These are phyloP conservation scores for Abortiporus biennis DNA, from an alignment of 1,284 basidiomycete species.

Conservation along the genomic window DNA sequence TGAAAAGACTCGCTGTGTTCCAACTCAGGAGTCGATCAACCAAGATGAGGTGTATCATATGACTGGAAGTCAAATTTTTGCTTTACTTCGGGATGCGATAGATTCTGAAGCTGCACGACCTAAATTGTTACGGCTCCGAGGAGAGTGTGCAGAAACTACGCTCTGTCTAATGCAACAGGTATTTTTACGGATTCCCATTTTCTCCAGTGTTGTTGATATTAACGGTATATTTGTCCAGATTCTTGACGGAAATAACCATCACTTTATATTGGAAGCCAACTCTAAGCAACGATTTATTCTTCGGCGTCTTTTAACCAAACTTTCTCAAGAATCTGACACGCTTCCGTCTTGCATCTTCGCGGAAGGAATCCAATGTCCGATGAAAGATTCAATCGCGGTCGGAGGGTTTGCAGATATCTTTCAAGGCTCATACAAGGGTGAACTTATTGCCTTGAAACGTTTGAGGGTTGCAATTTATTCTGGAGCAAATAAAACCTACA, in stretches of 20 bases:
- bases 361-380: neutral
- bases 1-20: too few relatives aligned
- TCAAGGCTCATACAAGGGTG: neutral
- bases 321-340: neutral
- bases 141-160: neutral
- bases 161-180: neutral
- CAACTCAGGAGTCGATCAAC: too few relatives aligned
- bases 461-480: constrained; percentile 4
- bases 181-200: neutral
- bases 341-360: neutral
- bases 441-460: constrained; percentile 8
- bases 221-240: too few relatives aligned
- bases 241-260: too few relatives aligned
- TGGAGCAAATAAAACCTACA: neutral
- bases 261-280: too few relatives aligned
- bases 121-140: neutral
- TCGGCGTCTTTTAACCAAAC: constrained; percentile 3
- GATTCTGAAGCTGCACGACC: neutral
- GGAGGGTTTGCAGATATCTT: constrained; percentile 12
- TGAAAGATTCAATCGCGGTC: constrained; percentile 1
- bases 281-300: neutral
- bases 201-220: too few relatives aligned
- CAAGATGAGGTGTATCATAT: too few relatives aligned
- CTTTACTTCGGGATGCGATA: neutral
- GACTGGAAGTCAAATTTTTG: too few relatives aligned